Evolutionary conservation across 2,329 filamentous ascomycete species (phyloP), one percentile per base, ranked within the genome.

Genomic region (Aspergillus ustus): DNA sequence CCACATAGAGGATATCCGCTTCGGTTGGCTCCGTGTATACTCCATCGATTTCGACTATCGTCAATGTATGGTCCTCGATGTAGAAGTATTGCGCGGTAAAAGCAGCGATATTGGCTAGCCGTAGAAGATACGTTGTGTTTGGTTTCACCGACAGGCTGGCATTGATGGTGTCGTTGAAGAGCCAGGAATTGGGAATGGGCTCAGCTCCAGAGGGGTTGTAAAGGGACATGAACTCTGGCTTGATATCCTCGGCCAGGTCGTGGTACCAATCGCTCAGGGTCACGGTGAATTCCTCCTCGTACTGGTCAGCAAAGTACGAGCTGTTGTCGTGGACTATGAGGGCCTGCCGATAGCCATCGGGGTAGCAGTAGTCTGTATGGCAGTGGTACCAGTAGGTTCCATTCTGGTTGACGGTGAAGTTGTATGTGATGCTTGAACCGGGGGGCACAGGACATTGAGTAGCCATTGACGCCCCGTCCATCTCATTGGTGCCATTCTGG

Each of bases 351-450:
- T 91, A 79, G 11, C 89, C 89, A 72, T 92, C 89, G 1, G 89
- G 88, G 64, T 91, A 91, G 72, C 91, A 89, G 25, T 84, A 87
- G 63, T 82, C 81, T 22, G 83, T 82, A 71, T 92, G 89, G 4
- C 87, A 89, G 72, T 92, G 89, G 67, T 93, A 93, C 91, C 90
- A 93, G 75, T 91, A 93, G 1, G 89, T 91, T 29, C 90, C 91
- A 0, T 88, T 83, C 78, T 91, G 89, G 52, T 86, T 72, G 15
- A 82, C 77, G 71, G 84, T 84, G 68, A 92, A 91, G 15, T 84
- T 82, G 72, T 93, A 93, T 2, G 84, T 87, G 68, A 92, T 88
- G 11, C 79, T 84, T n/a, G 79, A 76, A 5, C 90, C 89, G 0
- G 89, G 85, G 0, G 83, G 79, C 63, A 93, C 87, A 1, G 83